phyloP scores from a whole-genome alignment of 495 filamentous ascomycete genomes.

The Evansstolkia leycettana region DNA sequence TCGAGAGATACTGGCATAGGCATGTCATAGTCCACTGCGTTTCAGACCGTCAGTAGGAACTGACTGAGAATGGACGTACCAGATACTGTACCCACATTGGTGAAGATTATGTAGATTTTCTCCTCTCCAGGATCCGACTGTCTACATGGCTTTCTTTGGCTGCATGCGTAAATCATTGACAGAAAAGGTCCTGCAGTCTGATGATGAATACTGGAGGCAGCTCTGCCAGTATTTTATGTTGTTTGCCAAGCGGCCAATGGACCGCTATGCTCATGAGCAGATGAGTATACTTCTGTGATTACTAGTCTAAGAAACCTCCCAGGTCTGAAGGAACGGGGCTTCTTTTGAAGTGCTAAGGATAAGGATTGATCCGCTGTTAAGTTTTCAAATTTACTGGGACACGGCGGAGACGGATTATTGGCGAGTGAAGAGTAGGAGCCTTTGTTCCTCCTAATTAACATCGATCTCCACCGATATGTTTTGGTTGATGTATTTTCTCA shows the following conservation, averaged over 20 bases:
- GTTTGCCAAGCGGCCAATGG: constrained; percentile 9
- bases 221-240: constrained; percentile 15
- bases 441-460: no score
- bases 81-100: constrained; percentile 20
- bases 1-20: constrained; percentile 18
- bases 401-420: no score
- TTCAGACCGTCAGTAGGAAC: constrained; percentile 2
- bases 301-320: no score
- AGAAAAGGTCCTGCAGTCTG: constrained; percentile 15
- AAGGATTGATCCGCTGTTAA: no score
- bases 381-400: no score
- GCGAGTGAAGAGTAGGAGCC: no score
- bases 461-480: no score
- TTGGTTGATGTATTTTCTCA: no score
- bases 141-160: constrained; percentile 22
- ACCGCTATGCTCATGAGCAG: constrained; percentile 11
- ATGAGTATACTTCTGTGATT: constrained; percentile 14
- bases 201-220: constrained; percentile 18
- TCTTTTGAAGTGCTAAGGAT: no score
- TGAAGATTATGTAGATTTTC: constrained; percentile 14
- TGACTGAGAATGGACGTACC: constrained; percentile 7
- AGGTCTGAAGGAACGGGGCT: no score
- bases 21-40: constrained; percentile 4
- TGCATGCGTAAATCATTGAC: constrained; percentile 16
- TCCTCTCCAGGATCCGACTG: constrained; percentile 14